Base-by-base conservation (phyloP, 2,329 filamentous ascomycete species). In the Tolypocladium paradoxum region DNA sequence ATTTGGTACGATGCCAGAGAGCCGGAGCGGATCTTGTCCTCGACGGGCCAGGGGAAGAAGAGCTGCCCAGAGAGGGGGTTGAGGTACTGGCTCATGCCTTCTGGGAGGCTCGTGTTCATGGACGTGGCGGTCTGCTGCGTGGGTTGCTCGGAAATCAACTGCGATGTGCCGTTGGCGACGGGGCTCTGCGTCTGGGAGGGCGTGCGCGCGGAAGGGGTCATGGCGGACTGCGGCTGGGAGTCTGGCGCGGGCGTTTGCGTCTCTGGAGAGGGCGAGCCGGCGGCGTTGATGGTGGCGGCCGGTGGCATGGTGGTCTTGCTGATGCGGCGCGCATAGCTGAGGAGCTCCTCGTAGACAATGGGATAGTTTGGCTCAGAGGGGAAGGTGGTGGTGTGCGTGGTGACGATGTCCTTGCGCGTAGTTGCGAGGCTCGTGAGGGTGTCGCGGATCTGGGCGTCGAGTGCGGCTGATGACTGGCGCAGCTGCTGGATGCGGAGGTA, bases 21-120 rank as follows among this genome's bases (percentile, higher is more conserved):
- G 36, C 89, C 88, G 18, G 73, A 72, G 34, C 82, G 78, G 57
- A 93, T 88, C 55, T 82, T 78, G 34, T 85, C 81, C 57, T 88
- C 83, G 31, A 74, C 75, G 0, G 88, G 88, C 88, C 88, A 95
- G 1, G 89, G 88, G 48, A 83, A 77, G 71, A 90, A 95, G n/a
- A 73, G 64, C 37, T 77, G 73, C 11, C 78, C 76, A 9, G 76
- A 75, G 20, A 77, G 67, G 0, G 81, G 78, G 61, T 86, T 83
- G 47, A 82, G 65, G 58, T 74, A 76, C 51, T 72, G 70, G 50
- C 68, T 71, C 55, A 79, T 69, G 51, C 71, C 67, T 34, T 75
- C 70, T 1, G 79, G 79, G 1, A 83, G 71, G 5, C 65, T 70
- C 1, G 73, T 75, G 50, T 63, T 64, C 35, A 64, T 61, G 1